Conservation (phyloP, 2,329 filamentous ascomycete genomes). For the Coleophoma eucalyptorum region DNA sequence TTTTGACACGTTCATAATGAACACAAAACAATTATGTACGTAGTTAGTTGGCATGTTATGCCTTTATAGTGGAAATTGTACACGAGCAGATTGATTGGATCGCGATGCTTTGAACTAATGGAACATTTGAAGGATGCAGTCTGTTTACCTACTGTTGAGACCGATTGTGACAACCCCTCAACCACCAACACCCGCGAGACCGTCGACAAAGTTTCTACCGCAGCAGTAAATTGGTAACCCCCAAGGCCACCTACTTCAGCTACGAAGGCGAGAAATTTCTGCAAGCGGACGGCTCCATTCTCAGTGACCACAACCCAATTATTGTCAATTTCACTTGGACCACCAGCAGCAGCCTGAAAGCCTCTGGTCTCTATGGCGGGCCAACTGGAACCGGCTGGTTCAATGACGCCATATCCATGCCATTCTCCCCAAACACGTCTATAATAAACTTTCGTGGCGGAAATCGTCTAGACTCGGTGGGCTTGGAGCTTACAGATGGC, state of each 20-base stretch:
- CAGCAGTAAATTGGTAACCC: constrained; percentile 39
- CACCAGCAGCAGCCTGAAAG: constrained; percentile 32
- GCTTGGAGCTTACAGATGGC: constrained; percentile 43
- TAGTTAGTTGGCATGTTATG: no score
- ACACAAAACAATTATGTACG: no score
- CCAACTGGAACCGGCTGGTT: constrained; percentile 50
- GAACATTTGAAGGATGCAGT: no score
- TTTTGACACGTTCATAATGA: no score
- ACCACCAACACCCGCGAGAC: constrained; percentile 54
- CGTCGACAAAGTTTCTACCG: constrained; percentile 63
- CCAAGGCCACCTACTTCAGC: constrained; percentile 45
- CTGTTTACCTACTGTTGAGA: constrained; percentile 36
- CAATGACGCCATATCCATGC: constrained; percentile 41
- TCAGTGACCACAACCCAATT: constrained; percentile 64
- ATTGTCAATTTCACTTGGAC: constrained; percentile 47
- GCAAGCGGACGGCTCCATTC: constrained; percentile 48
- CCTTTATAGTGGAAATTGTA: no score
- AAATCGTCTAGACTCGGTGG: constrained; percentile 46
- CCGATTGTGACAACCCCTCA: constrained; percentile 53
- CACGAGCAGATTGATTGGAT: no score
- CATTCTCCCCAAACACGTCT: constrained; percentile 28
- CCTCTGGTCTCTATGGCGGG: constrained; percentile 44
- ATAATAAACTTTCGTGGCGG: constrained; percentile 42
- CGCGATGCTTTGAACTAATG: no score
- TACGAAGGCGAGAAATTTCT: constrained; percentile 56